These are phyloP conservation scores for Bryoglossum gracile DNA, from an alignment of 495 filamentous ascomycete genomes.

Conservation along the genomic window DNA sequence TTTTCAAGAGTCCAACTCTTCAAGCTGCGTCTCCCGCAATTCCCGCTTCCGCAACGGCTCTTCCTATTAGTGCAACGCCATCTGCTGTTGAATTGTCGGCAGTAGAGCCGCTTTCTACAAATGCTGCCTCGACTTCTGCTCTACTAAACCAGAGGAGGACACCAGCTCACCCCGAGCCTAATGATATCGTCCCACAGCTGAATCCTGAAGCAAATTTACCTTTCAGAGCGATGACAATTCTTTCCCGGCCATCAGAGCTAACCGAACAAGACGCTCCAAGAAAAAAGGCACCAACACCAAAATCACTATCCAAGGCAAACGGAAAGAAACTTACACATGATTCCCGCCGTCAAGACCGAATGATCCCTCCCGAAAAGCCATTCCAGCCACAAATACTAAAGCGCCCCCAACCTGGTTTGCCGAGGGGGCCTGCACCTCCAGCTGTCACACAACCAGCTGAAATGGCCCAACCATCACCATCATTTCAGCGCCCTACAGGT, in stretches of 20 bases:
- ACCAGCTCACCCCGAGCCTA: not conserved
- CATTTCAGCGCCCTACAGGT: conserved; percentile 15
- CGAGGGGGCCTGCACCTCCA: conserved; percentile 18
- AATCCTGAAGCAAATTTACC: conserved; percentile 22
- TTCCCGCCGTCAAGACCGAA: not conserved
- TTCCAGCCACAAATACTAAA: conserved; percentile 58
- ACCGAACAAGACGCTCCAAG: conserved; percentile 18
- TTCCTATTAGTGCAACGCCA: conserved; percentile 18
- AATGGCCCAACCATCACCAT: conserved; percentile 10
- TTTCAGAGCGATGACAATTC: conserved; percentile 19
- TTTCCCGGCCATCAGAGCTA: conserved; percentile 8
- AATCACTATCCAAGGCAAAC: conserved; percentile 18
- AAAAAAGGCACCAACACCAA: conserved; percentile 6
- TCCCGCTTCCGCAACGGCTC: conserved; percentile 13
- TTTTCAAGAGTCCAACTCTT: conserved; percentile 38
- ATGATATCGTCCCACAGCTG: conserved; percentile 15
- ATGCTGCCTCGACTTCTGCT: conserved; percentile 14
- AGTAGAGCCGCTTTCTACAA: conserved; percentile 20
- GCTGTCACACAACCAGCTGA: conserved; percentile 5
- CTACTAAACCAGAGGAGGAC: conserved; percentile 14
- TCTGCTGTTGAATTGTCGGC: conserved; percentile 21
- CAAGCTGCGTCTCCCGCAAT: conserved; percentile 12
- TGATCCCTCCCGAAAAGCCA: conserved; percentile 28
- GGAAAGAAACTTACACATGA: not conserved
- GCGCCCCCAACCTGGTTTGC: conserved; percentile 32